phyloP scores from a whole-genome alignment of 768 basidiomycete genomes.

The Boletus reticuloceps region DNA sequence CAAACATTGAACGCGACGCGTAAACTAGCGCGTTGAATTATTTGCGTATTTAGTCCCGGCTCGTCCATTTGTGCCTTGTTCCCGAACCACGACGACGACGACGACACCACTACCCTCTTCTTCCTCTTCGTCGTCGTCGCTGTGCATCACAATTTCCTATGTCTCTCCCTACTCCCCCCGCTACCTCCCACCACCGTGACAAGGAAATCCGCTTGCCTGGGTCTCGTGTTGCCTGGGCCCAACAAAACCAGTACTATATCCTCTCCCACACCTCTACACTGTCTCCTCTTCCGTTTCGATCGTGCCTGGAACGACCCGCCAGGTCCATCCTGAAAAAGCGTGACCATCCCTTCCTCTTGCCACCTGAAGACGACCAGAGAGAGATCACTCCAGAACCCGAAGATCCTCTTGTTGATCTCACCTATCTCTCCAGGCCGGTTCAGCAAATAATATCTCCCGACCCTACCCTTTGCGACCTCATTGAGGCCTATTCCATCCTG shows the following conservation, averaged over 20 bases:
- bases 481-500: conserved; percentile 72
- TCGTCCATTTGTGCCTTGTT: conserved; percentile 1
- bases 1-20: conserved; percentile 41
- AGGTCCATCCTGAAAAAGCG: conserved; percentile 72
- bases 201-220: conserved; percentile 47
- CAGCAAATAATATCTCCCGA: conserved; percentile 51
- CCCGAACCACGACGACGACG: conserved; percentile 19
- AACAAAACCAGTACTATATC: conserved; percentile 47
- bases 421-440: conserved; percentile 67
- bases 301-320: conserved; percentile 43
- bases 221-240: conserved; percentile 50
- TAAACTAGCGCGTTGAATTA: conserved; percentile 37
- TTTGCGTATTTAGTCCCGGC: conserved; percentile 27
- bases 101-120: background rate
- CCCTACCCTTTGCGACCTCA: conserved; percentile 54
- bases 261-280: conserved; percentile 33
- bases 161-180: conserved; percentile 64
- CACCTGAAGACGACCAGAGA: conserved; percentile 45
- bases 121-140: conserved; percentile 11
- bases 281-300: conserved; percentile 27
- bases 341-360: conserved; percentile 32
- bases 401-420: conserved; percentile 59
- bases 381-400: conserved; percentile 77
- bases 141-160: conserved; percentile 9
- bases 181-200: conserved; percentile 53